Percentiles rank a stretch among this genome's conserved stretches.
Conservation (phyloP, 257 asterid genomes). For the Agastache rugosa region DNA sequence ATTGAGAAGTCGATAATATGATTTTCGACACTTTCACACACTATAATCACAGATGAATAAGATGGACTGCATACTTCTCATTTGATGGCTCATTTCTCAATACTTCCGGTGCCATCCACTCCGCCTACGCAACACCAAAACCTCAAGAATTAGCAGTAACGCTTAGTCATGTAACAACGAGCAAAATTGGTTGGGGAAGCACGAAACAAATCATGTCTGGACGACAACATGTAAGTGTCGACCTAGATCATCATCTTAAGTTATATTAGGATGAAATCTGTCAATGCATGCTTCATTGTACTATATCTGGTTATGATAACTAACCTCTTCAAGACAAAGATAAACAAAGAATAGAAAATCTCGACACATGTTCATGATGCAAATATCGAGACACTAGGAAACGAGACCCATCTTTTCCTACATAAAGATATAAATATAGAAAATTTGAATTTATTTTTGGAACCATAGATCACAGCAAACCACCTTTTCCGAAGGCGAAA, state of each 20-base stretch:
- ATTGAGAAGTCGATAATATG: neutral
- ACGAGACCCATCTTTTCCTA: constrained; percentile 30
- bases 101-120: constrained; percentile 99
- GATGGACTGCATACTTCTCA: constrained; percentile 70
- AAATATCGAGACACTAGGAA: constrained; percentile 21
- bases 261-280: neutral
- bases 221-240: neutral
- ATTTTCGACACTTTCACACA: neutral
- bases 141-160: constrained; percentile 33
- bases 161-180: constrained; percentile 15
- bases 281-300: neutral
- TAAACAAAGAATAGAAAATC: constrained; percentile 15
- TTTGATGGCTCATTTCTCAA: constrained; percentile 96
- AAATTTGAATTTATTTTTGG: constrained; percentile 39
- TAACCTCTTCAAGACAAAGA: constrained; percentile 19
- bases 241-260: neutral
- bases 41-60: constrained; percentile 1
- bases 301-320: neutral
- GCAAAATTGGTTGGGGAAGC: constrained; percentile 10
- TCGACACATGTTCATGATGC: constrained; percentile 15
- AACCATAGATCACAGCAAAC: constrained; percentile 55
- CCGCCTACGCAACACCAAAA: constrained; percentile 73
- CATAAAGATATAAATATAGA: constrained; percentile 24
- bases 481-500: constrained; percentile 61
- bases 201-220: neutral